Conservation (phyloP, 2,329 filamentous ascomycete genomes). For the Colletotrichum sp. region DNA sequence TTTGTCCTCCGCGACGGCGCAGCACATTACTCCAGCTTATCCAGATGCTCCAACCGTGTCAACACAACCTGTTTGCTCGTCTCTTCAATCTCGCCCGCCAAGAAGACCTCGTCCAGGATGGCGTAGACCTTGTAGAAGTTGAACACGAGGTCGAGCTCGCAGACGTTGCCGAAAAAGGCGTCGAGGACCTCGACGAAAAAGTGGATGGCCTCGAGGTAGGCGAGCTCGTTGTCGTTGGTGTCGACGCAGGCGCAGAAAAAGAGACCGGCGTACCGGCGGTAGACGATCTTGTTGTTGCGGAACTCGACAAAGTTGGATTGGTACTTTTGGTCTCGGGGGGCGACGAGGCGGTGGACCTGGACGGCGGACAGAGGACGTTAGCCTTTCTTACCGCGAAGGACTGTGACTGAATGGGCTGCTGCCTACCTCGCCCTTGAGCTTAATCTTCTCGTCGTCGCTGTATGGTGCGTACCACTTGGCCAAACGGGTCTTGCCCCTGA, state of each 20-base stretch:
- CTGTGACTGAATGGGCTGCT: neutral
- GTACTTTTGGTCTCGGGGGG: constrained; percentile 97
- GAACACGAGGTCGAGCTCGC: constrained; percentile 91
- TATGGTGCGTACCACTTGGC: constrained; percentile 99
- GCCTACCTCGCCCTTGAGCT: constrained; percentile 91
- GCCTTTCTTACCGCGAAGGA: neutral
- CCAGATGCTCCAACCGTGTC: constrained; percentile 90
- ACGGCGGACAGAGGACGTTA: neutral
- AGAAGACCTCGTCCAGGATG: constrained; percentile 96
- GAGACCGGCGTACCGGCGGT: constrained; percentile 94
- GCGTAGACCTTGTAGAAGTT: constrained; percentile 92
- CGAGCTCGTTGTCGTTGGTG: constrained; percentile 97
- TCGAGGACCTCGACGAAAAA: constrained; percentile 99
- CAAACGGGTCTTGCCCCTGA: constrained; percentile 94
- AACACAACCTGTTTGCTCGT: constrained; percentile 98
- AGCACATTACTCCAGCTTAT: constrained; percentile 85
- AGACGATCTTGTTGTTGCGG: constrained; percentile 94
- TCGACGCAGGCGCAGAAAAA: constrained; percentile 99
- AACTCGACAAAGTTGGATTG: constrained; percentile 99
- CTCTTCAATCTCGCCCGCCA: constrained; percentile 98
- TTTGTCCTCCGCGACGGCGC: neutral
- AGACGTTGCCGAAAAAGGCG: constrained; percentile 98
- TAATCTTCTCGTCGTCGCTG: constrained; percentile 98
- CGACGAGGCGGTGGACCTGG: constrained; percentile 94
- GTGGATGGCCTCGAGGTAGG: constrained; percentile 96